Base-by-base conservation (phyloP, 2,329 filamentous ascomycete species). In the Monilinia polystroma region DNA sequence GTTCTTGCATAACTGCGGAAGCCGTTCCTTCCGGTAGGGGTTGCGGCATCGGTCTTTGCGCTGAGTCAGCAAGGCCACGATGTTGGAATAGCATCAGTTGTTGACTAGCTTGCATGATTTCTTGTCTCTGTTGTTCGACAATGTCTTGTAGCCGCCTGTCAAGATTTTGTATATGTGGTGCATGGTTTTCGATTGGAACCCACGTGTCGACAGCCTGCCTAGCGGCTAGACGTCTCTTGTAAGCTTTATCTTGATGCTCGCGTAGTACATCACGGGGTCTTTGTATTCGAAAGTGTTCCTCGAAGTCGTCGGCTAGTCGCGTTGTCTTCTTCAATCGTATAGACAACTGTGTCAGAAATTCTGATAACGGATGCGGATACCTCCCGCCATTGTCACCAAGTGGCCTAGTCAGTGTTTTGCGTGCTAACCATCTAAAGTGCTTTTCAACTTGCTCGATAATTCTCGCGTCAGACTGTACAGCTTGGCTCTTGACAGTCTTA, bases 201-300 rank as follows among this genome's bases (percentile, higher is more conserved):
- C 47, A 59, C 11, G 47, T 59, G 18, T 35, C 26, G 45, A 16
- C 57, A 8, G 41, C 47, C n/a, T 59, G 45, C 45, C 26, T 47
- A 16, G 47, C 43, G 2, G 57, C 45, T 60, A 49, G 49, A 4
- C 57, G 43, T 23, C 35, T 60, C 45, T 49, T 60, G 57, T 60
- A 60, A 49, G 43, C 43, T 6, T 47, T 47, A 23, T 59, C 57
- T n/a, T 20, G 18, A 26, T 18, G 45, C 26, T 43, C 57, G 32
- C 57, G 43, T n/a, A 47, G 26, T 47, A 26, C 18, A 14, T 59
- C 57, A 59, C 57, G 57, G 3, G 26, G 57, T 59, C 26, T 35
- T 14, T 49, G 20, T n/a, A 59, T 29, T 32, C 26, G 57, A 16
- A 59, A 59, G 14, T 49, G 43, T 11, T 32, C 41, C 10, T 59